Evolutionary conservation across 306 rosid species (phyloP), one percentile per base, ranked within the genome.

Genomic region (Cotoneaster glaucophyllus): DNA sequence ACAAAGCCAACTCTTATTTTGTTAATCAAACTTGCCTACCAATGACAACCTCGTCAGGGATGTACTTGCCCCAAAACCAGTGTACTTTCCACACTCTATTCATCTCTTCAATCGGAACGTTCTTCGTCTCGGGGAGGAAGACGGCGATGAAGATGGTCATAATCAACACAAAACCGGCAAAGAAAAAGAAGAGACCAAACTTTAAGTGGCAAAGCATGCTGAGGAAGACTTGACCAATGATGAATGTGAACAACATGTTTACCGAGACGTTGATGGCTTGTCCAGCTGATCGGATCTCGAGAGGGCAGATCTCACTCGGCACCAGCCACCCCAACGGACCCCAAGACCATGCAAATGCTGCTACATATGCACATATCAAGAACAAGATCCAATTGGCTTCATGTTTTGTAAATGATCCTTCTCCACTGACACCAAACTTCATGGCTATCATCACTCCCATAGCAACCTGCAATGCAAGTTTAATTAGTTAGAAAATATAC

Each of bases 301-400:
- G 85, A 8, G 94, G 81, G 37, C 85, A 87, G 28, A 91, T 86
- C 68, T 89, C 93, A 64, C 97, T 92, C 0, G 96, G 97, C 4
- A 87, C 96, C 45, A 92, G 67, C 96, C 97, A 92, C 0, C 89
- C 96, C 2, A 92, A 81, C 44, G 96, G 93, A 11, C 93, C 97
- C 97, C 96, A 92, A 2, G 96, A 90, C 93, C 92, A 93, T 2
- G 91, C 97, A 21, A 44, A 92, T 28, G 89, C 93, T 0, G 93
- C 75, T 18, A 88, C 91, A 19, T 87, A 88, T 1, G 78, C 28
- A 24, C 93, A 90, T 4, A 90, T 90, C 11, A 90, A 69, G 31
- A 75, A 58, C 32, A 90, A 64, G 13, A 64, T 64, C 43, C 25
- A 64, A 8, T 64, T 29, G 43, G 68, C 68, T 31, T 64, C 44